Percentiles rank a stretch among this genome's conserved stretches.
Conservation (phyloP, 352 stramenopile genomes). For the Bremia lactucae region DNA sequence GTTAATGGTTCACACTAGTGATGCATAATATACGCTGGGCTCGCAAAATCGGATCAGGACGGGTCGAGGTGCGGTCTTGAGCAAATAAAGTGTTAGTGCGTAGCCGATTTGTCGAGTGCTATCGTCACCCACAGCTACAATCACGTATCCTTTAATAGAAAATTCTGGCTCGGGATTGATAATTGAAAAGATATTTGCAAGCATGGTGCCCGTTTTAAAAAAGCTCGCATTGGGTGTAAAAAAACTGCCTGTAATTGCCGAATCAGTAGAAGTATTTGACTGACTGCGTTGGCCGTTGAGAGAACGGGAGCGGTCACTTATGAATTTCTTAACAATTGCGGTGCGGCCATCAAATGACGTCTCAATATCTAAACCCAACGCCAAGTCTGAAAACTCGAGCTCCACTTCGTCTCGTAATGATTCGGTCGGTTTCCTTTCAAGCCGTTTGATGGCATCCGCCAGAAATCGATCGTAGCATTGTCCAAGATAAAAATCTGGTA, state of each 20-base stretch:
- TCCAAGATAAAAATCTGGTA: conserved; percentile 39
- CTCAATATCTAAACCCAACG: conserved; percentile 64
- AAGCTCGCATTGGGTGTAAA: conserved; percentile 14
- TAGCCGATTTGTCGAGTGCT: conserved; percentile 62
- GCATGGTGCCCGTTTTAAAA: conserved; percentile 14
- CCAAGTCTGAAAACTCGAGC: conserved; percentile 43
- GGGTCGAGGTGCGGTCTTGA: conserved; percentile 52
- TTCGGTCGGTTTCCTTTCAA: conserved; percentile 36
- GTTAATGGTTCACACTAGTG: conserved; percentile 22
- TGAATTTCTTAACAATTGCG: conserved; percentile 55
- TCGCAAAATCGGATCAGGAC: conserved; percentile 69
- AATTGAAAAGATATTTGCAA: conserved; percentile 11
- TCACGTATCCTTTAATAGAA: conserved; percentile 41
- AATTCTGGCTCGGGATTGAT: conserved; percentile 16
- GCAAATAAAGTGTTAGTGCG: conserved; percentile 48
- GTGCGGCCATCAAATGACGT: conserved; percentile 61
- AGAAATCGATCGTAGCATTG: conserved; percentile 61
- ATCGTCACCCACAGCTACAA: conserved; percentile 62
- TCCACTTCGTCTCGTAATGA: conserved; percentile 50
- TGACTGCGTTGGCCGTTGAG: conserved; percentile 20
- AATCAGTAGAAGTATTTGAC: conserved; percentile 6
- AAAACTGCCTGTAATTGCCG: conserved; percentile 8
- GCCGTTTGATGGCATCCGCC: conserved; percentile 40
- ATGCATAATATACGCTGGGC: conserved; percentile 67
- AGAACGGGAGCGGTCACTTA: conserved; percentile 34